Evolutionary conservation across 148 eudicot species (phyloP).

Genomic region (Rheum nobile): DNA sequence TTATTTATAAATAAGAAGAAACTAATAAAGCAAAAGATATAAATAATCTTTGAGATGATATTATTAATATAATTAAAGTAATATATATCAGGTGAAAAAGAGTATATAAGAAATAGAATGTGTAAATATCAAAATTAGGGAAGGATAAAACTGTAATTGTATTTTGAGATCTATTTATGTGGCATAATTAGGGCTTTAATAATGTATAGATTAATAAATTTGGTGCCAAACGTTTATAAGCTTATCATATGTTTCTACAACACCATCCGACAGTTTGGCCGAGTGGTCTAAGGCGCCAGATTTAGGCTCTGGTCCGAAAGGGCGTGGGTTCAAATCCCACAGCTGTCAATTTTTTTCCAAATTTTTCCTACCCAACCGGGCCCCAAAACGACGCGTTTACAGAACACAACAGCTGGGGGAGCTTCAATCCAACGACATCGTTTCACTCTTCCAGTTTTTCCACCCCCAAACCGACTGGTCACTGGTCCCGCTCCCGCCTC

Average conservation of each 20-base stretch:
- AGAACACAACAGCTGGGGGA: background rate
- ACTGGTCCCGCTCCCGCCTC: background rate
- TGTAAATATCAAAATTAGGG: too few relatives aligned
- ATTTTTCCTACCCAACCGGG: background rate
- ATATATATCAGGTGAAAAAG: too few relatives aligned
- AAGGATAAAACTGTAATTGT: too few relatives aligned
- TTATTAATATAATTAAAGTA: too few relatives aligned
- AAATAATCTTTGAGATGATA: too few relatives aligned
- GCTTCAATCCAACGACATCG: background rate
- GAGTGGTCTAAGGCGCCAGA: conserved; percentile 53
- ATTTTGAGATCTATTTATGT: too few relatives aligned
- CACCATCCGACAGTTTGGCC: conserved; percentile 31
- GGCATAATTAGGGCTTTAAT: too few relatives aligned
- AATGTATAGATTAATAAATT: too few relatives aligned
- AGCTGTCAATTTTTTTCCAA: conserved; percentile 31
- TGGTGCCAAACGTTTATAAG: too few relatives aligned
- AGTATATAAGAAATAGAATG: too few relatives aligned
- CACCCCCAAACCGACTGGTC: background rate
- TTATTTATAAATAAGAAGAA: too few relatives aligned
- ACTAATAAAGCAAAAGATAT: too few relatives aligned
- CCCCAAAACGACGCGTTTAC: background rate
- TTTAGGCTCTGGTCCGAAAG: conserved; percentile 49
- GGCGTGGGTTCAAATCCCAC: conserved; percentile 88
- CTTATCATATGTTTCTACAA: background rate
- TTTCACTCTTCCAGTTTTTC: background rate